Evolutionary conservation across 495 filamentous ascomycete genomes (phyloP).

Genomic region (Evernia prunastri): DNA sequence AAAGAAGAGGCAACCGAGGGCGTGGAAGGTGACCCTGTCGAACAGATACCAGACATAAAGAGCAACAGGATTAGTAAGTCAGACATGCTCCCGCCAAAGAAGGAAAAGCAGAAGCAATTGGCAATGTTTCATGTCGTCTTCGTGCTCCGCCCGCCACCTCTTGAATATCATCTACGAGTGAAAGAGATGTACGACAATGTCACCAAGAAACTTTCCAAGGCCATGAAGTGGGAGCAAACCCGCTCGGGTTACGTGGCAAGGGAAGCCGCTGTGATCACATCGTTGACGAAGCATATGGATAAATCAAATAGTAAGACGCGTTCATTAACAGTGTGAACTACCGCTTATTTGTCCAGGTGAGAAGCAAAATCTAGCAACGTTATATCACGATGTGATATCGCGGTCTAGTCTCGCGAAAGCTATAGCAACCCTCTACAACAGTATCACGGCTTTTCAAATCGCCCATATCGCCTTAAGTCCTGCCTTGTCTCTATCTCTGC

Average conservation of each 20-base stretch:
- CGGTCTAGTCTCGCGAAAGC: constrained; percentile 76
- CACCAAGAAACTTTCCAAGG: constrained; percentile 81
- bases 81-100: constrained; percentile 38
- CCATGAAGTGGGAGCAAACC: constrained; percentile 84
- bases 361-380: constrained; percentile 16
- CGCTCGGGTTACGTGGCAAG: constrained; percentile 81
- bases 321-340: background rate
- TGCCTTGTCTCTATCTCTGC: constrained; percentile 64
- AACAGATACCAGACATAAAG: constrained; percentile 26
- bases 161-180: constrained; percentile 67
- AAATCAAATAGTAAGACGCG: constrained; percentile 59
- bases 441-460: constrained; percentile 76
- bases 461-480: constrained; percentile 59
- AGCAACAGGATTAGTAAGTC: constrained; percentile 36
- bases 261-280: constrained; percentile 70
- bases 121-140: constrained; percentile 98
- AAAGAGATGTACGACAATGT: constrained; percentile 81
- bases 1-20: constrained; percentile 13
- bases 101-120: constrained; percentile 55
- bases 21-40: background rate
- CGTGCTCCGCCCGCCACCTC: constrained; percentile 69
- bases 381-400: constrained; percentile 55
- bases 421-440: constrained; percentile 71
- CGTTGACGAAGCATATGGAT: constrained; percentile 64
- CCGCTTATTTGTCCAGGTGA: constrained; percentile 16